These are phyloP conservation scores for Daldinia concentrica DNA, from an alignment of 495 filamentous ascomycete genomes.

Conservation along the genomic window DNA sequence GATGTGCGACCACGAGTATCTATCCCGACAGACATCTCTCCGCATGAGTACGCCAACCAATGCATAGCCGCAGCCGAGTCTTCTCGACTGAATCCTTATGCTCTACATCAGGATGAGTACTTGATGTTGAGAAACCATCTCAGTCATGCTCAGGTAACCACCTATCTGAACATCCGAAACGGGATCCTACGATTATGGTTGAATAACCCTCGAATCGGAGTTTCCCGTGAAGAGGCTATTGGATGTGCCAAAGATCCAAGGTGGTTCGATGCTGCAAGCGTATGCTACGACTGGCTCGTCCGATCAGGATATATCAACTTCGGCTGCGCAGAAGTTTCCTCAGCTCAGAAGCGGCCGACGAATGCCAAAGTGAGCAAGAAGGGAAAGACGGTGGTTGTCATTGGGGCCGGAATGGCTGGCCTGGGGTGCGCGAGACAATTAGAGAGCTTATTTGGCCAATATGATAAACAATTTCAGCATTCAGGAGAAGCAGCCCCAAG, in stretches of 20 bases:
- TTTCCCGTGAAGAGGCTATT: conserved; percentile 86
- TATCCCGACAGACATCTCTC: conserved; percentile 77
- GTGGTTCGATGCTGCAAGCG: conserved; percentile 89
- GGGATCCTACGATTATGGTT: conserved; percentile 92
- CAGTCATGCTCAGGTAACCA: conserved; percentile 87
- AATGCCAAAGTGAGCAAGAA: conserved; percentile 54
- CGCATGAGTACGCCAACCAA: conserved; percentile 83
- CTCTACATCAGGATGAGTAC: conserved; percentile 88
- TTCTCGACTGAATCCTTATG: conserved; percentile 88
- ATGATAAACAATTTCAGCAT: conserved; percentile 69
- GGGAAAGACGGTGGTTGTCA: conserved; percentile 77
- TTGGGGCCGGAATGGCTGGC: conserved; percentile 95
- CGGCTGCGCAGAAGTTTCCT: conserved; percentile 76
- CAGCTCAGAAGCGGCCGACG: conserved; percentile 52
- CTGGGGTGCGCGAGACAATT: conserved; percentile 92
- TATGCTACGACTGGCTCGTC: conserved; percentile 92
- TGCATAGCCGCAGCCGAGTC: conserved; percentile 88
- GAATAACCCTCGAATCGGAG: conserved; percentile 85
- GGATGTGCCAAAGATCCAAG: conserved; percentile 90
- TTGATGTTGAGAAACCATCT: conserved; percentile 79
- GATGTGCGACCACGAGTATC: conserved; percentile 77
- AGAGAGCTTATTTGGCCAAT: conserved; percentile 82
- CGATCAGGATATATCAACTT: conserved; percentile 96
- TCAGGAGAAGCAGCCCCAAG: conserved; percentile 71
- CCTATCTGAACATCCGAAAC: conserved; percentile 97